Evolutionary conservation across 1,284 basidiomycete genomes (phyloP), one percentile per base, ranked within the genome.

Genomic region (Leccinum solheimii): DNA sequence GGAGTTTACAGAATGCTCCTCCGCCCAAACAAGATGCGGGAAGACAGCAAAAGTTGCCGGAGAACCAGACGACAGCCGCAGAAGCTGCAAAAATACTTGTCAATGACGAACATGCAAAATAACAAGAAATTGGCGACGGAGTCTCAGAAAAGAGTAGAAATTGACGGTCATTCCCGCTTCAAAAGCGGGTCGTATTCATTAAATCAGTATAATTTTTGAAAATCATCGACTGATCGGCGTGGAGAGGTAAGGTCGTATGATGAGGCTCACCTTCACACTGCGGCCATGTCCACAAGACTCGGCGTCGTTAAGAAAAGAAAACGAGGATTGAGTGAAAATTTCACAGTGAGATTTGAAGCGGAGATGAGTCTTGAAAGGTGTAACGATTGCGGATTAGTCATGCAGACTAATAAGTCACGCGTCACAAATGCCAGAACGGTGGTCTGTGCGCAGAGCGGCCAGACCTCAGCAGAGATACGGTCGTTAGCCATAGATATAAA

Each of bases 111-210:
- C 6, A 23, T 45, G 10, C 43, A 10, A 3, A 10, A 7, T 13
- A 19, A 9, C 3, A 16, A 23, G 2, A 56, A 11, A 14, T 52
- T 3, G 3, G 27, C 9, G 51, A 32, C 3, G 1, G 14, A 40
- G 63, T 62, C 63, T 63, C 62, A 63, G 59, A 65, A 2, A 2
- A 9, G 34, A 36, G 34, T 48, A n/a, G 2, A 49, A 11, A 49
- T n/a, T 40, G 19, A 50, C 2, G 36, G 49, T 66, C 64, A 59
- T 64, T 56, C 61, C 64, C 64, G 11, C 64, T 49, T 23, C 53
- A 56, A 13, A 49, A 49, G 45, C 36, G 6, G 54, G 64, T 64
- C 64, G 19, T 66, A 64, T 64, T 64, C 63, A 64, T 64, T 66
- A 66, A 64, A 64, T 66, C 64, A 64, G 64, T 56, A 23, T 63